Percentiles rank a stretch among this genome's conserved stretches.
Evolutionary conservation across 2,329 filamentous ascomycete genomes (phyloP).

Genomic region (Reticulascus tulasneorum): DNA sequence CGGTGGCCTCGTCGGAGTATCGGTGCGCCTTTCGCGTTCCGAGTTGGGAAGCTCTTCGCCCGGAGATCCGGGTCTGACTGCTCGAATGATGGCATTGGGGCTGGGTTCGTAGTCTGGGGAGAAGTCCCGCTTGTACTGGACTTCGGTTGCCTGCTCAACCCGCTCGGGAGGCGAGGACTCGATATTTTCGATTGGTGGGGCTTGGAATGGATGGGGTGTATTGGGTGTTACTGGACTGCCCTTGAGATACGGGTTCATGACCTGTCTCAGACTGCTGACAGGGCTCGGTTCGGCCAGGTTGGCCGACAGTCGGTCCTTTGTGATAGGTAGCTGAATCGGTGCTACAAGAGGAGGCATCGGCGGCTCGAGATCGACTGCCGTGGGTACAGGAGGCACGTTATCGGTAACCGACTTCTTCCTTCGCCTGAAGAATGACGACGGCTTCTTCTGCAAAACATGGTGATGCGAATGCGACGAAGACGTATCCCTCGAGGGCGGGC

Average conservation of each 20-base stretch:
- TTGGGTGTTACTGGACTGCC: constrained; percentile 20
- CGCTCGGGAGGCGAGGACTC: background rate
- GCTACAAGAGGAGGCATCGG: constrained; percentile 32
- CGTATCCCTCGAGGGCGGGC: constrained; percentile 47
- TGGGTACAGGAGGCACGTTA: constrained; percentile 57
- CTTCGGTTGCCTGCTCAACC: constrained; percentile 3
- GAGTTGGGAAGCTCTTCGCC: constrained; percentile 11
- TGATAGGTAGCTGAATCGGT: constrained; percentile 26
- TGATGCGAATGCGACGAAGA: constrained; percentile 40
- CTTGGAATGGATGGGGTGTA: constrained; percentile 5
- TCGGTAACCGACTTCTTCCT: constrained; percentile 87
- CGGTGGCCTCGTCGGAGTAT: constrained; percentile 31
- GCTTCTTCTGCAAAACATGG: constrained; percentile 73
- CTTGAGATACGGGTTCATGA: constrained; percentile 79
- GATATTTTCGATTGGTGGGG: constrained; percentile 7
- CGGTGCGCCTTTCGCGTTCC: constrained; percentile 14
- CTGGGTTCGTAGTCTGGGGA: constrained; percentile 73
- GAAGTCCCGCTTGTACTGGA: constrained; percentile 54
- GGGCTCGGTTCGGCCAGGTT: constrained; percentile 54
- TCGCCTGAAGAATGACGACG: constrained; percentile 89
- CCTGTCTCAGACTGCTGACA: constrained; percentile 75
- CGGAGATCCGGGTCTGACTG: constrained; percentile 48
- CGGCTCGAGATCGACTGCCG: constrained; percentile 31
- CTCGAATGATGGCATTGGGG: constrained; percentile 65
- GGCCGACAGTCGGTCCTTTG: constrained; percentile 23